phyloP scores from a whole-genome alignment of 2,329 filamentous ascomycete species.

The Diaporthe citriasiana region DNA sequence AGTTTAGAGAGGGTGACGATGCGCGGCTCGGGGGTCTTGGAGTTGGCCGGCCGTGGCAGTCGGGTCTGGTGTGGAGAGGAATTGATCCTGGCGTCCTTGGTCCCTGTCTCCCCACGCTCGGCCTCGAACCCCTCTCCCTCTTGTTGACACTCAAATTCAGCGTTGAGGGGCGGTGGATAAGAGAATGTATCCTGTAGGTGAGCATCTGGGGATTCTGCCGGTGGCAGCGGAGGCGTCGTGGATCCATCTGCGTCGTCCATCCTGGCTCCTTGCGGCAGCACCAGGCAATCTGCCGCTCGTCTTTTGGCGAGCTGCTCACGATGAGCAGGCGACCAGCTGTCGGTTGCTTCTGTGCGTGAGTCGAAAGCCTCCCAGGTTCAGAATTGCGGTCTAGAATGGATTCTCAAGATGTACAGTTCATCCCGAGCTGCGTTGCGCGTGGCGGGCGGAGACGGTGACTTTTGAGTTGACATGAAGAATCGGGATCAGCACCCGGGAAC shows the following conservation, averaged over 20 bases:
- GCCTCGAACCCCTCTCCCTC: slow-evolving; percentile 1
- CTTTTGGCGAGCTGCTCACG: neutral
- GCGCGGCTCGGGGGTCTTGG: slow-evolving; percentile 39
- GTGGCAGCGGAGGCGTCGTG: slow-evolving; percentile 41
- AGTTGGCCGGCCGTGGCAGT: slow-evolving; percentile 35
- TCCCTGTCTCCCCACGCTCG: slow-evolving; percentile 10
- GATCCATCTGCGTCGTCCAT: slow-evolving; percentile 39
- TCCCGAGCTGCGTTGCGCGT: neutral
- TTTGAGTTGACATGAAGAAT: neutral
- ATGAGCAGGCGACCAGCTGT: neutral
- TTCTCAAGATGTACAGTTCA: neutral
- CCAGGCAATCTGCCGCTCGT: neutral
- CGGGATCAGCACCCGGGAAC: neutral
- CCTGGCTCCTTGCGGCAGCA: neutral
- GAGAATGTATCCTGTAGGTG: neutral
- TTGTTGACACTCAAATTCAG: neutral
- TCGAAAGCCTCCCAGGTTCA: neutral
- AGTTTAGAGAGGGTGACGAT: slow-evolving; percentile 39
- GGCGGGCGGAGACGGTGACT: neutral
- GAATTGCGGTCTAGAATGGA: neutral
- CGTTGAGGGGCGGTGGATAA: neutral
- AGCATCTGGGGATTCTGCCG: slow-evolving; percentile 32
- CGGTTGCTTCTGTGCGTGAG: neutral
- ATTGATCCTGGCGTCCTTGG: slow-evolving; percentile 21
- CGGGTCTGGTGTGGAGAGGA: slow-evolving; percentile 45